phyloP scores from a whole-genome alignment of 768 basidiomycete genomes.

The Termitomyces sp. region DNA sequence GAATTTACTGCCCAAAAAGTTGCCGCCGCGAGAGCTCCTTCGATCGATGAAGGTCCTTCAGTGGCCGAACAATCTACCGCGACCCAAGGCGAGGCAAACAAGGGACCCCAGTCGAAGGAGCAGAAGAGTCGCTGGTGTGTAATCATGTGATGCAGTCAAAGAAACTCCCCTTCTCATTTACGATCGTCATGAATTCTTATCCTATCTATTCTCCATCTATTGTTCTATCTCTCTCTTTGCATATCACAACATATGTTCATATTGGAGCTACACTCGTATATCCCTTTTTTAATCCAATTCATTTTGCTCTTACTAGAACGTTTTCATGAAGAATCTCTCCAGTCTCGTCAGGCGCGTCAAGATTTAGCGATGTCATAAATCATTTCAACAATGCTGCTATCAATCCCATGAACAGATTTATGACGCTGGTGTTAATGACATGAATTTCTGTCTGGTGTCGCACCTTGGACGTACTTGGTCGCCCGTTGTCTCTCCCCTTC shows the following conservation, averaged over 20 bases:
- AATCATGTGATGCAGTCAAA: slow-evolving; percentile 26
- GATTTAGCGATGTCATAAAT: not conserved
- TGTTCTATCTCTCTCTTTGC: slow-evolving; percentile 5
- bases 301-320: not conserved
- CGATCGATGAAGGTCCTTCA: slow-evolving; percentile 19
- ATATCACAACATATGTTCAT: slow-evolving; percentile 8
- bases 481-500: no score
- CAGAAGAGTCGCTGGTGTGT: slow-evolving; percentile 35
- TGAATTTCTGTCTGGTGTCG: no score
- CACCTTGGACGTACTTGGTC: no score
- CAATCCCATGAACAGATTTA: not conserved
- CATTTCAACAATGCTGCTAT: not conserved
- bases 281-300: slow-evolving; percentile 1
- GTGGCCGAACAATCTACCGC: slow-evolving; percentile 8
- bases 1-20: slow-evolving; percentile 35
- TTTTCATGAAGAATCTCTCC: no score
- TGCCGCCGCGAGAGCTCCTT: slow-evolving; percentile 9
- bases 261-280: slow-evolving; percentile 6
- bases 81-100: slow-evolving; percentile 13
- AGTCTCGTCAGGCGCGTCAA: not conserved
- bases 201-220: slow-evolving; percentile 8
- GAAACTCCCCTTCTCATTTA: slow-evolving; percentile 5
- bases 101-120: slow-evolving; percentile 17
- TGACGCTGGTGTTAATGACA: not conserved
- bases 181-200: slow-evolving; percentile 10